These are phyloP conservation scores for Arxiozyma heterogenica DNA, from an alignment of 1,139 yeast species.

Conservation along the genomic window DNA sequence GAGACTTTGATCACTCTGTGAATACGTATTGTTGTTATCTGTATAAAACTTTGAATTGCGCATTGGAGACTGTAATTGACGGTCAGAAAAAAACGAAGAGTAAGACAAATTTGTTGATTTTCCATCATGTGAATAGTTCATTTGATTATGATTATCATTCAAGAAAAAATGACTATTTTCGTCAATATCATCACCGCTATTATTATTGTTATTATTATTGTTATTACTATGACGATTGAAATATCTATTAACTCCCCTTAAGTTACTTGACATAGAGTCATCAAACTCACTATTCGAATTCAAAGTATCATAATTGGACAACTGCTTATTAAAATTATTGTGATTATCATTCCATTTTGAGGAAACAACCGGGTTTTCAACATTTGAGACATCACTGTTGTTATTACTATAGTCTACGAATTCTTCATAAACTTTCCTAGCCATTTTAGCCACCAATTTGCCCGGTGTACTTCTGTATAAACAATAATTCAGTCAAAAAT, in stretches of 20 bases:
- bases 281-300: not conserved
- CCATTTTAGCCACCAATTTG: not conserved
- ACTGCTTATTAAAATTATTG: not conserved
- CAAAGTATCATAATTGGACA: not conserved
- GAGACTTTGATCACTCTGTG: not conserved
- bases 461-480: not conserved
- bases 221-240: no score
- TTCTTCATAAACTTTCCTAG: not conserved
- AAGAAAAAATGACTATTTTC: no score
- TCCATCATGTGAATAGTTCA: no score
- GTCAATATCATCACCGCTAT: no score
- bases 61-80: slow-evolving; percentile 11
- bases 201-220: no score
- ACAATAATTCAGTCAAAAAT: no score
- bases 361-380: not conserved
- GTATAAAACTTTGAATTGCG: slow-evolving; percentile 2
- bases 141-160: not conserved
- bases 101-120: not conserved
- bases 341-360: not conserved
- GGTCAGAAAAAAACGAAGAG: not conserved
- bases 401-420: not conserved
- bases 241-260: not conserved
- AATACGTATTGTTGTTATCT: not conserved
- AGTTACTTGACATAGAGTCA: not conserved
- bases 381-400: not conserved